Evolutionary conservation across 1,139 yeast species (phyloP).

Genomic region (Hanseniaspora uvarum): DNA sequence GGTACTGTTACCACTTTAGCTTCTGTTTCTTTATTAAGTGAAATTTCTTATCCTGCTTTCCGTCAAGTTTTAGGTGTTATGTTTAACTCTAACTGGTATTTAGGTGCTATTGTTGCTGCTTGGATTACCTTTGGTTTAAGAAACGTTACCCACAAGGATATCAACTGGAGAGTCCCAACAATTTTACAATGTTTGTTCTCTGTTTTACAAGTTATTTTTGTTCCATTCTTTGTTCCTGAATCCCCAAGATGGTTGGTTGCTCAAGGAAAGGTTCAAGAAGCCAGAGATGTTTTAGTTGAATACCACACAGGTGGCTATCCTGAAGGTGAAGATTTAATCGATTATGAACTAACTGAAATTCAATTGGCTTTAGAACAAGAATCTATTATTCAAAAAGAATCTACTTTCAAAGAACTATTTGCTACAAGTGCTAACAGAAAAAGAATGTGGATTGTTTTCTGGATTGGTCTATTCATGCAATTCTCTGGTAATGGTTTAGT

Average conservation of each 20-base stretch:
- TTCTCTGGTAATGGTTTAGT: slow-evolving; percentile 45
- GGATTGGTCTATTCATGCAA: slow-evolving; percentile 37
- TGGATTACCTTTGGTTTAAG: slow-evolving; percentile 44
- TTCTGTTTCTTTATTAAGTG: slow-evolving; percentile 39
- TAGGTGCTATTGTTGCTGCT: slow-evolving; percentile 49
- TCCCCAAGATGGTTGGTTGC: slow-evolving; percentile 68
- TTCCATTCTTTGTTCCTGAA: slow-evolving; percentile 37
- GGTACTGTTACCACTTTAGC: slow-evolving; percentile 35
- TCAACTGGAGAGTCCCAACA: slow-evolving; percentile 40
- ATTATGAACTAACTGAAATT: slow-evolving; percentile 40
- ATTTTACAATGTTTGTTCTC: slow-evolving; percentile 36
- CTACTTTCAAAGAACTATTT: slow-evolving; percentile 35
- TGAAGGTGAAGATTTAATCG: slow-evolving; percentile 33
- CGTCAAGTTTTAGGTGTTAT: slow-evolving; percentile 39
- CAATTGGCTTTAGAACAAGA: slow-evolving; percentile 22
- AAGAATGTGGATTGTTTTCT: slow-evolving; percentile 35
- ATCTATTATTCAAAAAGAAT: slow-evolving; percentile 18
- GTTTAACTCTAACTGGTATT: slow-evolving; percentile 43
- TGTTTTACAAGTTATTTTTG: slow-evolving; percentile 26
- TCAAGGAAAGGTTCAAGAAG: slow-evolving; percentile 43
- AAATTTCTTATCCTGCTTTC: slow-evolving; percentile 37
- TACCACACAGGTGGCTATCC: slow-evolving; percentile 36
- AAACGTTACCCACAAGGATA: slow-evolving; percentile 23
- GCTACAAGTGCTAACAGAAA: slow-evolving; percentile 35
- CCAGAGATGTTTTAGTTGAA: slow-evolving; percentile 34